These are phyloP conservation scores for Scheffersomyces segobiensis DNA, from an alignment of 1,139 yeast species.

Conservation along the genomic window DNA sequence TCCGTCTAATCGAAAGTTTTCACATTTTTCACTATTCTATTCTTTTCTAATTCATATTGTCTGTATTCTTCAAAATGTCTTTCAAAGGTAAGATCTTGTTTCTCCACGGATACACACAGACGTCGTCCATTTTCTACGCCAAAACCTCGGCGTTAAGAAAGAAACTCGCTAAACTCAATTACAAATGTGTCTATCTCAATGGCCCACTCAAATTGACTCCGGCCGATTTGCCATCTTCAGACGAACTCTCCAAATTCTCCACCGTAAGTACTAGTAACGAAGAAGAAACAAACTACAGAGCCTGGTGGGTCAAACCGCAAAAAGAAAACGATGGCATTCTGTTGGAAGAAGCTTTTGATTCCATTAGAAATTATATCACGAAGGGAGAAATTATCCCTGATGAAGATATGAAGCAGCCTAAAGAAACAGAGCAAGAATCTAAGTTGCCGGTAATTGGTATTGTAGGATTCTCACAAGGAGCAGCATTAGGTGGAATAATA, in stretches of 20 bases:
- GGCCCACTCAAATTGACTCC: constrained; percentile 69
- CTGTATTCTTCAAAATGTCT: neutral
- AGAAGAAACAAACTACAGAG: constrained; percentile 30
- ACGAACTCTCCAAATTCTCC: constrained; percentile 44
- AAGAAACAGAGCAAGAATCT: constrained; percentile 23
- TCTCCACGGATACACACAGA: constrained; percentile 48
- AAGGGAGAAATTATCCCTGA: constrained; percentile 33
- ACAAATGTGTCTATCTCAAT: constrained; percentile 71
- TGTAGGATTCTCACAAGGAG: constrained; percentile 50
- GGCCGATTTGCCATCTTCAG: constrained; percentile 64
- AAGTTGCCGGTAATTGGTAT: constrained; percentile 40
- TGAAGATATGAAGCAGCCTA: constrained; percentile 16
- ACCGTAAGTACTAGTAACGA: constrained; percentile 23
- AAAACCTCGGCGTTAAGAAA: constrained; percentile 48
- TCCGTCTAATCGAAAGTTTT: no score
- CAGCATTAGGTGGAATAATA: constrained; percentile 46
- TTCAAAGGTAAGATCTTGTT: constrained; percentile 31
- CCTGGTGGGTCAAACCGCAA: constrained; percentile 39
- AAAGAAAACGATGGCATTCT: constrained; percentile 21
- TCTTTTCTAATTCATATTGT: neutral
- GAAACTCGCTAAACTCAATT: constrained; percentile 30
- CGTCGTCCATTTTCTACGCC: constrained; percentile 46
- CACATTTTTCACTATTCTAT: neutral
- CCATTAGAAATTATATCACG: constrained; percentile 31
- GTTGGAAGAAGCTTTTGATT: constrained; percentile 28